These are phyloP conservation scores for Boletus eberwhitei DNA, from an alignment of 768 basidiomycete species.

Conservation along the genomic window DNA sequence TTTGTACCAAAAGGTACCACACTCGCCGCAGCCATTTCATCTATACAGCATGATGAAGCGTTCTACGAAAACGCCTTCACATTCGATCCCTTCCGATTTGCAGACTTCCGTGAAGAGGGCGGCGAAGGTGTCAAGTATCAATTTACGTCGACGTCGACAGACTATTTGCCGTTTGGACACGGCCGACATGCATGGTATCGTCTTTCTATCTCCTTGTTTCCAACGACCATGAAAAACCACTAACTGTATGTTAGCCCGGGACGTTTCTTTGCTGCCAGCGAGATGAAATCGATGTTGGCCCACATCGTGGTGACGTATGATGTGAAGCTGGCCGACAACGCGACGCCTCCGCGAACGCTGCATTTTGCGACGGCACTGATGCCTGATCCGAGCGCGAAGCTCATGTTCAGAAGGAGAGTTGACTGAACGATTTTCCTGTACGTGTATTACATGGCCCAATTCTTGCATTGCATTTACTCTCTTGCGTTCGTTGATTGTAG, in stretches of 20 bases:
- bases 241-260: constrained; percentile 3
- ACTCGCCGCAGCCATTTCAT: constrained; percentile 18
- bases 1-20: constrained; percentile 33
- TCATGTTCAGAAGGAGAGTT: neutral
- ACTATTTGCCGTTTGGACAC: no score
- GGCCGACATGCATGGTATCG: no score
- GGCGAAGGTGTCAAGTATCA: no score
- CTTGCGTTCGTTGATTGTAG: neutral
- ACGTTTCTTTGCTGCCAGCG: constrained; percentile 11
- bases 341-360: neutral
- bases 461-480: neutral
- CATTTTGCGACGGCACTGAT: neutral
- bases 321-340: neutral
- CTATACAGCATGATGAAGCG: constrained; percentile 17
- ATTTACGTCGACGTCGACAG: no score
- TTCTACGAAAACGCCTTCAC: constrained; percentile 27
- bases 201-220: no score
- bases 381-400: neutral
- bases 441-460: neutral
- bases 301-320: constrained; percentile 12
- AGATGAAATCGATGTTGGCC: constrained; percentile 15
- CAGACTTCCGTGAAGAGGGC: neutral
- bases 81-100: constrained; percentile 14
- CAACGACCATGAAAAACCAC: neutral
- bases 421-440: neutral